Conservation (phyloP, 2,329 filamentous ascomycete genomes). For the Fusarium ramigenum region DNA sequence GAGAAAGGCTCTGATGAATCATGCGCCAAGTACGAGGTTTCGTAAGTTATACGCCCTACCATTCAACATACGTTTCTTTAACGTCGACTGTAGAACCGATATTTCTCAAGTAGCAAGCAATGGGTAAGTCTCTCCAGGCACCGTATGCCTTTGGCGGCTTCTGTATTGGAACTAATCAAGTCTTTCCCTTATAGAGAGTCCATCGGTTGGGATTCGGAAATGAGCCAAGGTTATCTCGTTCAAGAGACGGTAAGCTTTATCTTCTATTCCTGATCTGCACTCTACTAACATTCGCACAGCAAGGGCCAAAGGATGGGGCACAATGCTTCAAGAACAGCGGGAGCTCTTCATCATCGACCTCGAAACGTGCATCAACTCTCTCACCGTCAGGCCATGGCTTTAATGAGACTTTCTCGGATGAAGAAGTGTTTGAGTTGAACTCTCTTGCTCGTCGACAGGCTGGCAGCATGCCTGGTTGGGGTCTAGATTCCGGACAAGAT, state of each 20-base stretch:
- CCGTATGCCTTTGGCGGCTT: not conserved
- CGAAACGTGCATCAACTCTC: too few species aligned
- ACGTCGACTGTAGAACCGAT: not conserved
- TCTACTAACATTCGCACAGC: too few species aligned
- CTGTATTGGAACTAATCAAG: not conserved
- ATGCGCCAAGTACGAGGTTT: not conserved
- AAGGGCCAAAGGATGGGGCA: too few species aligned
- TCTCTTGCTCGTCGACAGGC: not conserved
- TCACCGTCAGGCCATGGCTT: too few species aligned
- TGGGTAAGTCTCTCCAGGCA: not conserved
- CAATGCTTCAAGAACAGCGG: too few species aligned
- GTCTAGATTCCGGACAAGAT: not conserved
- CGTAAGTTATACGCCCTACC: not conserved
- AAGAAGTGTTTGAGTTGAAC: not conserved
- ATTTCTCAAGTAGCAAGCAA: not conserved
- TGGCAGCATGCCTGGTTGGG: not conserved
- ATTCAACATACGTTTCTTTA: not conserved
- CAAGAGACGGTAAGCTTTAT: too few species aligned
- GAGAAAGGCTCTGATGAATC: not conserved
- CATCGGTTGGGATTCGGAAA: not conserved
- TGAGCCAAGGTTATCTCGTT: too few species aligned
- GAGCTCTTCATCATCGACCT: too few species aligned
- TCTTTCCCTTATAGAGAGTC: not conserved
- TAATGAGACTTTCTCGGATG: too few species aligned
- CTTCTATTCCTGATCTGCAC: too few species aligned